Evolutionary conservation across 2,329 filamentous ascomycete species (phyloP).

Genomic region (Cordyceps pruinosa): DNA sequence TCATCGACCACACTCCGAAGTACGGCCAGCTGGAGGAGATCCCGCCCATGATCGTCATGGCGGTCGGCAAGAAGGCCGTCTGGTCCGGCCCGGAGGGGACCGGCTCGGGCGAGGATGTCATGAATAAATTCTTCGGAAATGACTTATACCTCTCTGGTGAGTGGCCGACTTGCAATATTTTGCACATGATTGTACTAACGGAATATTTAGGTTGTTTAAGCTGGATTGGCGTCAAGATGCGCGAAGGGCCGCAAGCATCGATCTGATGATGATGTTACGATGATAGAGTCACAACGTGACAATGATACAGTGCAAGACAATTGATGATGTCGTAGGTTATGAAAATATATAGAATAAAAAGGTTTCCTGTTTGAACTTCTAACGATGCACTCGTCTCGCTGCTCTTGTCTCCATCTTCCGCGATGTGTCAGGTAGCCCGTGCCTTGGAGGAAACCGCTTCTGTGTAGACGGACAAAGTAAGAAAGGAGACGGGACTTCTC

Average conservation of each 20-base stretch:
- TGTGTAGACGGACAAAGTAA: too few species aligned
- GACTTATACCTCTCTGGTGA: conserved; percentile 40
- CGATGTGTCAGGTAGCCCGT: background rate
- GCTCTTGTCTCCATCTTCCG: background rate
- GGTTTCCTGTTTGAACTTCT: background rate
- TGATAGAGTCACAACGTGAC: background rate
- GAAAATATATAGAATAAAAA: background rate
- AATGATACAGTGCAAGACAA: background rate
- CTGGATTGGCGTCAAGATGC: background rate
- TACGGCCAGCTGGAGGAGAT: conserved; percentile 46
- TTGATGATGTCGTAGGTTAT: background rate
- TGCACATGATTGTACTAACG: background rate
- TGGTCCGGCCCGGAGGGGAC: conserved; percentile 51
- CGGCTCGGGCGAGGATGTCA: conserved; percentile 53
- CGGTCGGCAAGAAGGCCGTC: conserved; percentile 62
- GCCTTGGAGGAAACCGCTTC: too few species aligned
- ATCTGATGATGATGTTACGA: background rate
- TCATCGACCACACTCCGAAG: conserved; percentile 33
- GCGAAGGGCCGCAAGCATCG: background rate
- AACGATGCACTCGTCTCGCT: background rate
- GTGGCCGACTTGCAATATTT: background rate
- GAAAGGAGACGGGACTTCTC: too few species aligned
- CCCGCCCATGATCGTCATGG: conserved; percentile 62
- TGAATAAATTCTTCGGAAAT: conserved; percentile 58
- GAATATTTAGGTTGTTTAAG: background rate